Conservation (phyloP, 768 basidiomycete species). For the Stropharia rugosoannulata region DNA sequence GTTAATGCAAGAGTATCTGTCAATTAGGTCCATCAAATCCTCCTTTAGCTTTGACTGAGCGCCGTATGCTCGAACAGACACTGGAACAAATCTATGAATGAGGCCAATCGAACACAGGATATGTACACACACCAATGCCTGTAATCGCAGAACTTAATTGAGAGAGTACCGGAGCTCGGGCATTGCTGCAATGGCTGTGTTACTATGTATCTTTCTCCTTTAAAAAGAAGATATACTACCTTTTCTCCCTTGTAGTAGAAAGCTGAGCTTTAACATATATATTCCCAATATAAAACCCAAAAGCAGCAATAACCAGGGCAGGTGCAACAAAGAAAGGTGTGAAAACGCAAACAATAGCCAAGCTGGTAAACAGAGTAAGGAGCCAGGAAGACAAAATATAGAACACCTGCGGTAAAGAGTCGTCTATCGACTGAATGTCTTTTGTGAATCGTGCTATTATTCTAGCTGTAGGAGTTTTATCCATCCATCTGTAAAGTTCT, state of each 20-base stretch:
- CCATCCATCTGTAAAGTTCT: not conserved
- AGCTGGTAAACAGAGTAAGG: conserved; percentile 31
- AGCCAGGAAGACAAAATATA: not conserved
- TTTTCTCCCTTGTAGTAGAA: conserved; percentile 1
- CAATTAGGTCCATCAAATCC: conserved; percentile 8
- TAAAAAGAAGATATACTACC: not conserved
- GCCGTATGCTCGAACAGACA: conserved; percentile 15
- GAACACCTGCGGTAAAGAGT: conserved; percentile 26
- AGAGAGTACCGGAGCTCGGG: conserved; percentile 6
- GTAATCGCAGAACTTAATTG: conserved; percentile 36
- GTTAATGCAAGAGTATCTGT: conserved; percentile 28
- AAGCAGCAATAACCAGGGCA: conserved; percentile 32
- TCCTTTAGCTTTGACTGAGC: conserved; percentile 7
- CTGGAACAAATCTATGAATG: not conserved
- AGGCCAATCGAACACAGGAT: too few relatives aligned
- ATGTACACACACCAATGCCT: conserved; percentile 40
- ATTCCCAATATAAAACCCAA: conserved; percentile 37
- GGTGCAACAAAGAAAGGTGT: conserved; percentile 43
- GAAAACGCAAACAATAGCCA: conserved; percentile 37
- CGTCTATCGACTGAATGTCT: conserved; percentile 43
- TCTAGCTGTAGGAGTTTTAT: conserved; percentile 1
- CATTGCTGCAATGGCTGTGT: conserved; percentile 3
- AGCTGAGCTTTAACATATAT: conserved; percentile 33
- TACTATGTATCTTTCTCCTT: not conserved
- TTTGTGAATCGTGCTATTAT: conserved; percentile 4